Evolutionary conservation across 192 early-diverging fungal genomes (phyloP).

Genomic region (Gamsiella multidivaricata): DNA sequence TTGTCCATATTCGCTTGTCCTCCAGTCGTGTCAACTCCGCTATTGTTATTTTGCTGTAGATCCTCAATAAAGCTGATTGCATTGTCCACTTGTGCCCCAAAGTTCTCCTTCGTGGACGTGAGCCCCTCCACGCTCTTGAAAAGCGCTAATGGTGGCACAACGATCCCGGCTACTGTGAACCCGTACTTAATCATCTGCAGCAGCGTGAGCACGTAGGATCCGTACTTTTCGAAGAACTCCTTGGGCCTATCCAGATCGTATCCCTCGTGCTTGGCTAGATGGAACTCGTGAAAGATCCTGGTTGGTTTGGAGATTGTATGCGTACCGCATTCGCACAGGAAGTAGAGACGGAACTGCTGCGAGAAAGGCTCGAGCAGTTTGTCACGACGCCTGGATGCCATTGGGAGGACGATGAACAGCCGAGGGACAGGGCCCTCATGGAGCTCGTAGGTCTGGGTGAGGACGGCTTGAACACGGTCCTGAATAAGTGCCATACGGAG

Average conservation of each 20-base stretch:
- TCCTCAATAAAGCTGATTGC: slow-evolving; percentile 12
- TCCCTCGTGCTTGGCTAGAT: background rate
- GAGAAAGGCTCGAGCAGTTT: background rate
- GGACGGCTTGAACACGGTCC: background rate
- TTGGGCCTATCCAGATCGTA: background rate
- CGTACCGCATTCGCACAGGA: slow-evolving; percentile 15
- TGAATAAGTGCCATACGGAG: background rate
- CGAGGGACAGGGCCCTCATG: slow-evolving; percentile 13
- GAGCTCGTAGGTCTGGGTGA: slow-evolving; percentile 11
- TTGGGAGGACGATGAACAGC: slow-evolving; percentile 16
- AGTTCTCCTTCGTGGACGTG: background rate
- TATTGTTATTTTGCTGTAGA: background rate
- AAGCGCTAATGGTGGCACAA: background rate
- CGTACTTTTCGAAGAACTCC: slow-evolving; percentile 20
- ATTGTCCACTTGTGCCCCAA: slow-evolving; percentile 11
- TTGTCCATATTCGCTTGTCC: background rate
- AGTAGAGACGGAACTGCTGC: slow-evolving; percentile 14
- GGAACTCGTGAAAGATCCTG: background rate
- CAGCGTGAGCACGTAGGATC: slow-evolving; percentile 9
- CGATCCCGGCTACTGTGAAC: background rate
- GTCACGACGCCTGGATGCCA: background rate
- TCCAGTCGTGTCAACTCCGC: background rate
- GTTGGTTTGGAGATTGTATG: background rate
- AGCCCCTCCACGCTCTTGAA: background rate
- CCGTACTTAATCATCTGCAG: slow-evolving; percentile 12